phyloP scores from a whole-genome alignment of 2,329 filamentous ascomycete genomes.

The Claviceps purpurea region DNA sequence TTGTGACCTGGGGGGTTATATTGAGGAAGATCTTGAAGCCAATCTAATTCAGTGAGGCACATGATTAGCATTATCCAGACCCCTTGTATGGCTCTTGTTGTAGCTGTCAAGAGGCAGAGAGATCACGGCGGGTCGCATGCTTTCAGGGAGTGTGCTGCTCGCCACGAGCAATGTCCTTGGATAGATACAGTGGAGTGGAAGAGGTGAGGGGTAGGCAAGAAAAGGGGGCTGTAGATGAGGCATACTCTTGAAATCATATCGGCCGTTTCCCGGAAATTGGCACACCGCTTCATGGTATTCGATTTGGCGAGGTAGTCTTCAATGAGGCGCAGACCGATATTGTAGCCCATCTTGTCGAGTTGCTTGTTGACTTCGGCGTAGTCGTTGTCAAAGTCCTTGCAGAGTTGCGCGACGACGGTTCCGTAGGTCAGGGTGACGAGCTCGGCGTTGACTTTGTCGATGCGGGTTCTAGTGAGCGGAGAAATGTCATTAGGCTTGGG shows the following conservation, averaged over 20 bases:
- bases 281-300: slow-evolving; percentile 74
- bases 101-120: no score
- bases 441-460: slow-evolving; percentile 97
- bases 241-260: slow-evolving; percentile 86
- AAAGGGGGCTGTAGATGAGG: neutral
- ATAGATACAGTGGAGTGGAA: neutral
- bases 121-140: no score
- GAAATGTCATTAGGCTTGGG: slow-evolving; percentile 4
- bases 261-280: slow-evolving; percentile 88
- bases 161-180: slow-evolving; percentile 32
- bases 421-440: slow-evolving; percentile 95
- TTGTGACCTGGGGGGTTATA: slow-evolving; percentile 82
- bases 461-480: slow-evolving; percentile 53
- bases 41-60: slow-evolving; percentile 22
- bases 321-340: slow-evolving; percentile 88
- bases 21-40: slow-evolving; percentile 99
- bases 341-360: slow-evolving; percentile 98
- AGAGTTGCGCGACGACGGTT: slow-evolving; percentile 91
- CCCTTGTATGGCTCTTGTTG: no score
- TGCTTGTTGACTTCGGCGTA: slow-evolving; percentile 96
- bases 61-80: no score
- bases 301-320: slow-evolving; percentile 97
- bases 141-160: no score
- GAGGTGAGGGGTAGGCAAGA: neutral
- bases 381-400: slow-evolving; percentile 89